phyloP scores from a whole-genome alignment of 2,329 filamentous ascomycete genomes.

The Cytospora mali region DNA sequence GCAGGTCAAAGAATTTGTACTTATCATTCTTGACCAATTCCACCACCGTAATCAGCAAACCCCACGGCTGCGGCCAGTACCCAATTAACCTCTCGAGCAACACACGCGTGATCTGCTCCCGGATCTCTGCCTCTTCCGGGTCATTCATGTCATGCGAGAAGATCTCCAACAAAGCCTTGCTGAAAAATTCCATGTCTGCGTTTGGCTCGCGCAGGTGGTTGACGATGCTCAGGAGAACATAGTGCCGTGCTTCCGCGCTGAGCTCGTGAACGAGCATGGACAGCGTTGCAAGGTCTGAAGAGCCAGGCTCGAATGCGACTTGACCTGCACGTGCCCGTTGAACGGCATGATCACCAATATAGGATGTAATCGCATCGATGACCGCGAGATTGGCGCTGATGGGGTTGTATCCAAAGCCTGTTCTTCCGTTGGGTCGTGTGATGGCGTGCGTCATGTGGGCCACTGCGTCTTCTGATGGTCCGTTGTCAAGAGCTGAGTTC shows the following conservation, averaged over 20 bases:
- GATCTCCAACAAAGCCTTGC: conserved; percentile 78
- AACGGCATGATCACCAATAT: conserved; percentile 75
- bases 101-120: conserved; percentile 87
- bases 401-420: conserved; percentile 66
- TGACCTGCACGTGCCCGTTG: conserved; percentile 62
- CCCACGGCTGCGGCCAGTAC: conserved; percentile 94
- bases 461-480: conserved; percentile 71
- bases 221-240: conserved; percentile 79
- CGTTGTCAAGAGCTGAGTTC: conserved; percentile 61
- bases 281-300: conserved; percentile 71
- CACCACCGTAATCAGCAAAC: conserved; percentile 81
- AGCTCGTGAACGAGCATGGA: conserved; percentile 77
- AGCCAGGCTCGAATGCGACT: conserved; percentile 64
- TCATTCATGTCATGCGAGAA: conserved; percentile 76
- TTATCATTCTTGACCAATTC: conserved; percentile 91
- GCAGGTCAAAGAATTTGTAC: conserved; percentile 89
- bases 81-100: conserved; percentile 85
- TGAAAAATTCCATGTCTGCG: conserved; percentile 90
- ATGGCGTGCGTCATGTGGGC: conserved; percentile 77
- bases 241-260: conserved; percentile 78
- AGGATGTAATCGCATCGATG: conserved; percentile 81
- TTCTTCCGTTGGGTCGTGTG: conserved; percentile 59
- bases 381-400: conserved; percentile 71
- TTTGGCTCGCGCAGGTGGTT: conserved; percentile 93
- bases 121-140: conserved; percentile 78